Base-by-base conservation (phyloP, 202 grass and related monocot genomes). In the Hordeum pubiflorum region DNA sequence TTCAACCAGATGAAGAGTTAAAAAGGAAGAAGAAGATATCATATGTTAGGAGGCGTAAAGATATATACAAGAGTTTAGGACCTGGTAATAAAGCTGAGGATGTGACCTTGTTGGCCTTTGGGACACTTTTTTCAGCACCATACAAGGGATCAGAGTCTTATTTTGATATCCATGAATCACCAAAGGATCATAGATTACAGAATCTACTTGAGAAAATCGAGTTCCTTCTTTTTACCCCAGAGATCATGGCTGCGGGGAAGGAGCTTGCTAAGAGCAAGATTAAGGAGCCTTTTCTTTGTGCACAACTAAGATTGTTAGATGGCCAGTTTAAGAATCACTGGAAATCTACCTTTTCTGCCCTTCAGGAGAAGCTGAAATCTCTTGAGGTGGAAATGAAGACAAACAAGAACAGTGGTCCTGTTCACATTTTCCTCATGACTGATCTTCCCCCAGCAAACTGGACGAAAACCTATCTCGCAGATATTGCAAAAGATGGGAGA, bases 291-390 rank as follows among this genome's bases (percentile, higher is more conserved):
- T 99, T 90, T 88, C 82, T 99, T 33, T 99, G 96, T 69, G 85
- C 90, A 7, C 96, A 99, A 58, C 86, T 99, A 77, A 91, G 96
- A 59, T 75, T 99, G 62, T 86, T 98, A 88, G 96, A 95, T 73
- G 96, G 96, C 3, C 92, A 98, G 58, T 98, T 98, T 84, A 98
- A 98, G 79, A 96, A 99, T 79, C 92, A 99, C 78, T 93, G 96
- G 96, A 93, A 90, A 83, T 31, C 72, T 77, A 99, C 96, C 55
- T 99, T 99, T 87, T 91, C 87, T 76, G 87, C 90, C 58, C 83
- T 99, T 18, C 77, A 93, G 74, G 84, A 99, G 74, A 95, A 96
- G 80, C 60, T 99, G 71, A 82, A 91, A 83, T 60, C 87, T 69
- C 5, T 93, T 56, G 69, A 86, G 40, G 32, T 79, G 10, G 85